Evolutionary conservation across 306 rosid genomes (phyloP).

Genomic region (Cucumis sativus): DNA sequence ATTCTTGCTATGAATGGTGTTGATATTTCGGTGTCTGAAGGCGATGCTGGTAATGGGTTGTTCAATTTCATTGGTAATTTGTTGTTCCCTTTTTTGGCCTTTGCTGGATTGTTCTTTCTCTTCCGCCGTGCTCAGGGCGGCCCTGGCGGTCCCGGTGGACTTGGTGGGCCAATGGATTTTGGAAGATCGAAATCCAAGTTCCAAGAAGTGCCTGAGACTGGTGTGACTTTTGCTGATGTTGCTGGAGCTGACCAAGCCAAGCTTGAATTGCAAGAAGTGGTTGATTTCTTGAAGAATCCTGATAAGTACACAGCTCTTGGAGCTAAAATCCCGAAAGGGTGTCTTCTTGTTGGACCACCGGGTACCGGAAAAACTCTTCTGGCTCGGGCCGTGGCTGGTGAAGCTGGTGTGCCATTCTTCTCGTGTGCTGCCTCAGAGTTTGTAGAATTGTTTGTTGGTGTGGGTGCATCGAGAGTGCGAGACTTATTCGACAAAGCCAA

Average conservation of each 20-base stretch:
- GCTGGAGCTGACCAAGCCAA: slow-evolving; percentile 98
- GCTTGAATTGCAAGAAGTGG: slow-evolving; percentile 80
- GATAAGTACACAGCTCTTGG: slow-evolving; percentile 91
- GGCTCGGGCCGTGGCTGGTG: slow-evolving; percentile 90
- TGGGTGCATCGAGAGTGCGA: slow-evolving; percentile 92
- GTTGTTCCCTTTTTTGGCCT: slow-evolving; percentile 74
- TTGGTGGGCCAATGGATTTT: slow-evolving; percentile 97
- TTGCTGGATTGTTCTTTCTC: slow-evolving; percentile 79
- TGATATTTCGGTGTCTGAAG: slow-evolving; percentile 84
- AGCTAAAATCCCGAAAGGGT: slow-evolving; percentile 95
- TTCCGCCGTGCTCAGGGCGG: slow-evolving; percentile 81
- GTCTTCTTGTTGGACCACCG: slow-evolving; percentile 92
- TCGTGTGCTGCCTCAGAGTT: slow-evolving; percentile 97
- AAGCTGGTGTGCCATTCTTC: slow-evolving; percentile 91
- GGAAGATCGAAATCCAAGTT: slow-evolving; percentile 80
- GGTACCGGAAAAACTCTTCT: slow-evolving; percentile 94
- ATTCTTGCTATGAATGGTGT: slow-evolving; percentile 93
- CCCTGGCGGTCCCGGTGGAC: slow-evolving; percentile 86
- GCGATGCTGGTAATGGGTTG: slow-evolving; percentile 62
- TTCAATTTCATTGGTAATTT: slow-evolving; percentile 66
- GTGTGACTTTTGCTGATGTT: slow-evolving; percentile 74
- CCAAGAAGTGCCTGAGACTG: slow-evolving; percentile 92
- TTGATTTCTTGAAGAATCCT: slow-evolving; percentile 92
- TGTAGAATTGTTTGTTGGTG: slow-evolving; percentile 88
- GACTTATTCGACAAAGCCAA: slow-evolving; percentile 98